Conservation (phyloP, 116 monocot genomes). For the Posidonia oceanica region DNA sequence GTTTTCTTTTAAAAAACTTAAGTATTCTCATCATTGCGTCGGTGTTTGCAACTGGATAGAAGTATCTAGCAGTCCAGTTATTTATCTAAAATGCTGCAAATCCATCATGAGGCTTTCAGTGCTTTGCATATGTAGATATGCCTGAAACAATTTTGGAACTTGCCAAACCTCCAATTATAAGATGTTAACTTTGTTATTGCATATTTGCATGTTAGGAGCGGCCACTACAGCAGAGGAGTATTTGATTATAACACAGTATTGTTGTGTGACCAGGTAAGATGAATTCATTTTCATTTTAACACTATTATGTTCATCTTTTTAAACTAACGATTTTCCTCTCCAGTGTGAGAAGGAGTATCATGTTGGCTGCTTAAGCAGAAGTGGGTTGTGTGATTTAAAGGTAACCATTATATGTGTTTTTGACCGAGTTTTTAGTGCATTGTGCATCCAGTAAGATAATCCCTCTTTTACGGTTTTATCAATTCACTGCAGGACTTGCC, state of each 20-base stretch:
- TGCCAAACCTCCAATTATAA: not conserved
- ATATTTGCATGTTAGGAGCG: constrained; percentile 5
- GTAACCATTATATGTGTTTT: not conserved
- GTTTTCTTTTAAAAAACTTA: constrained; percentile 3
- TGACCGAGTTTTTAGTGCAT: not conserved
- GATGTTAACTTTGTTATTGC: not conserved
- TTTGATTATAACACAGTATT: constrained; percentile 18
- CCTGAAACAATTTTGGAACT: no score
- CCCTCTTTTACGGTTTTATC: not conserved
- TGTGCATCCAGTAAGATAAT: not conserved
- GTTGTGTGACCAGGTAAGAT: constrained; percentile 18
- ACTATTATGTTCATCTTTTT: not conserved
- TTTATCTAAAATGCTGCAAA: no score
- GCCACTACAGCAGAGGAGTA: constrained; percentile 10
- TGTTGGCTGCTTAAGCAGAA: constrained; percentile 15
- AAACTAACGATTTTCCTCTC: constrained; percentile 9
- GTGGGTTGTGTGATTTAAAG: constrained; percentile 15
- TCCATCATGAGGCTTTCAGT: no score
- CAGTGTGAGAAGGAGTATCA: constrained; percentile 28
- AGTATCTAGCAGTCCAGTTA: no score
- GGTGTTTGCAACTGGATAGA: not conserved
- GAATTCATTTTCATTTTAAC: not conserved
- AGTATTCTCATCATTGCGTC: not conserved
- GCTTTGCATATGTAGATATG: no score
- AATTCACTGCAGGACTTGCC: constrained; percentile 14